Conservation (phyloP, 2,329 filamentous ascomycete species). For the Cladosporium austrohemisphaericum region DNA sequence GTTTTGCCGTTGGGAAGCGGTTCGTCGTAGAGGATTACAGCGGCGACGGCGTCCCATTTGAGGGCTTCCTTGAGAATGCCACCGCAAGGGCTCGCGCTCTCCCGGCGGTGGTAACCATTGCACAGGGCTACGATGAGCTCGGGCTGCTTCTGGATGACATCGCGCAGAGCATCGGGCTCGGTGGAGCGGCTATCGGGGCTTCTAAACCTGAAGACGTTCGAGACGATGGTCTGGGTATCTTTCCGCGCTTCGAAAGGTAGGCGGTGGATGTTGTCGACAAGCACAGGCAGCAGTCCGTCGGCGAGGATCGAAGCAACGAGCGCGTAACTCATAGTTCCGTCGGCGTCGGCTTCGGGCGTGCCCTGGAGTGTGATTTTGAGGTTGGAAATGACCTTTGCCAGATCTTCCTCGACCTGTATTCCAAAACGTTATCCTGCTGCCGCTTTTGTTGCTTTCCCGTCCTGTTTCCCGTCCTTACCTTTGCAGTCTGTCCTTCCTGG, state of each 20-base stretch:
- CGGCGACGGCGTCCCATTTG: slow-evolving; percentile 86
- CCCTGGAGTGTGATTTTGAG: slow-evolving; percentile 94
- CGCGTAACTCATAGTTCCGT: slow-evolving; percentile 81
- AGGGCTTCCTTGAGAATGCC: slow-evolving; percentile 83
- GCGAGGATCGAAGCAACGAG: slow-evolving; percentile 80
- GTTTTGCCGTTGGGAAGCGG: slow-evolving; percentile 58
- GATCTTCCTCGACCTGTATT: slow-evolving; percentile 72
- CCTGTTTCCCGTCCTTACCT: slow-evolving; percentile 46
- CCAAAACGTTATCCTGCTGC: slow-evolving; percentile 2
- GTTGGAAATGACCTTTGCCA: slow-evolving; percentile 77
- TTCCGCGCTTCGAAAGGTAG: slow-evolving; percentile 95
- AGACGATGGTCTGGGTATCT: slow-evolving; percentile 93
- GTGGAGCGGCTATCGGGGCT: slow-evolving; percentile 61
- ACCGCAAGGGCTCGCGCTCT: slow-evolving; percentile 87
- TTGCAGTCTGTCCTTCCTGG: slow-evolving; percentile 49
- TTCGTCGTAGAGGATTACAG: slow-evolving; percentile 90
- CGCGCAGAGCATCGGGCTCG: slow-evolving; percentile 81
- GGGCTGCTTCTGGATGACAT: slow-evolving; percentile 80
- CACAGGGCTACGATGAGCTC: slow-evolving; percentile 86
- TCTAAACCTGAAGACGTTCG: slow-evolving; percentile 87
- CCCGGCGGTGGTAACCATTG: slow-evolving; percentile 81
- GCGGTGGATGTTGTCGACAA: slow-evolving; percentile 76
- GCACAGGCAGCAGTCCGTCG: slow-evolving; percentile 80
- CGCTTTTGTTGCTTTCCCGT: background rate
- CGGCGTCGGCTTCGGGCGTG: slow-evolving; percentile 83